phyloP scores from a whole-genome alignment of 306 rosid species.

The Quercus alba region DNA sequence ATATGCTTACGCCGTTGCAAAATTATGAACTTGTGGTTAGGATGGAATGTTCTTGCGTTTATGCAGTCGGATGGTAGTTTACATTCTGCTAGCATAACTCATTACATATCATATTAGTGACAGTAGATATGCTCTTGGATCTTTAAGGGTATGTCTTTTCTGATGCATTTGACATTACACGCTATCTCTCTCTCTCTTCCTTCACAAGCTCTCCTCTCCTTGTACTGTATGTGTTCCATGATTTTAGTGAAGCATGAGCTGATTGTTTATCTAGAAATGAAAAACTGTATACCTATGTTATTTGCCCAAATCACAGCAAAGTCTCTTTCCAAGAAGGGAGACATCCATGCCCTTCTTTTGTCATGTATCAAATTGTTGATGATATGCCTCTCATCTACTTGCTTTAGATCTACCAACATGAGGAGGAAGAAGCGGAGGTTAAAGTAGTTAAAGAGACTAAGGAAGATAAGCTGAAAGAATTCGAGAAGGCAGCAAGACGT shows the following conservation, averaged over 20 bases:
- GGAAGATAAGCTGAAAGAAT: constrained; percentile 68
- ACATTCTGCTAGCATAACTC: neutral
- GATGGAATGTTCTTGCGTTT: neutral
- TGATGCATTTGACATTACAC: neutral
- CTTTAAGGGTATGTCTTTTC: neutral
- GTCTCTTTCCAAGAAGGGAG: neutral
- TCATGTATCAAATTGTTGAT: neutral
- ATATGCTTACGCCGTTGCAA: neutral
- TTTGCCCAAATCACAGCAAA: neutral
- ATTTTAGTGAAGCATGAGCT: neutral
- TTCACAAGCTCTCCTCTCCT: neutral
- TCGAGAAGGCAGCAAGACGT: constrained; percentile 66
- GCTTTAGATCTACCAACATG: constrained; percentile 62
- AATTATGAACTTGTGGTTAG: neutral
- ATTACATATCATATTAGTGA: neutral
- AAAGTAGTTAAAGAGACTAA: constrained; percentile 52
- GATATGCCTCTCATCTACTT: neutral
- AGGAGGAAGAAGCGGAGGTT: constrained; percentile 52
- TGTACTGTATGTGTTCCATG: neutral
- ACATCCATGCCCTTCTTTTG: neutral
- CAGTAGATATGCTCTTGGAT: neutral
- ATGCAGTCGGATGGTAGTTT: neutral
- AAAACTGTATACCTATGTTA: neutral
- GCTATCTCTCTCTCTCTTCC: neutral
- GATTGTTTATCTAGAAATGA: neutral